Percentiles rank a stretch among this genome's conserved stretches.
Conservation (phyloP, 2,329 filamentous ascomycete species). For the Camillea tinctor region DNA sequence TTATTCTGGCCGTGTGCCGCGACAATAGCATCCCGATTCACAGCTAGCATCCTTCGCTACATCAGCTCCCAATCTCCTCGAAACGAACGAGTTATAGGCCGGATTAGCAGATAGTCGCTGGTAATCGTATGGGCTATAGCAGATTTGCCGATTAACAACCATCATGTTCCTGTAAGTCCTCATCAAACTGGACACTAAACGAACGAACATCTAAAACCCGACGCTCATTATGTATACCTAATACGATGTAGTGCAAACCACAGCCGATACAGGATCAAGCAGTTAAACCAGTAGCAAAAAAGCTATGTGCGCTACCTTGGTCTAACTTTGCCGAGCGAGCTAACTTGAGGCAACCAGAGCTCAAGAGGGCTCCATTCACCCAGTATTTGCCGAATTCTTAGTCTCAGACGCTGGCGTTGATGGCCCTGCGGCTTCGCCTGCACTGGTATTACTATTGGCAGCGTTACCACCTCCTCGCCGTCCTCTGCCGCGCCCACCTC, state of each 20-base stretch:
- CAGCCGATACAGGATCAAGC: background rate
- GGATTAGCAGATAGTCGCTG: background rate
- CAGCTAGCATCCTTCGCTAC: background rate
- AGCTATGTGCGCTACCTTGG: background rate
- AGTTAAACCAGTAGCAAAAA: background rate
- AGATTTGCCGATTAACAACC: background rate
- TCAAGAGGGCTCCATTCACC: slow-evolving; percentile 13
- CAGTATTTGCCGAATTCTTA: slow-evolving; percentile 8
- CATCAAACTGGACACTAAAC: background rate
- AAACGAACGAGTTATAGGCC: too few species aligned
- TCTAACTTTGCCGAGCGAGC: background rate
- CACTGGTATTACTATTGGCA: slow-evolving; percentile 2
- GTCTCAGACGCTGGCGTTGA: slow-evolving; percentile 11
- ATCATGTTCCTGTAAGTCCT: background rate
- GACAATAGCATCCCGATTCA: background rate
- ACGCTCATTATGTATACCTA: background rate
- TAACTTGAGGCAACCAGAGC: background rate
- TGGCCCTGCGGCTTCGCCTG: slow-evolving; percentile 8
- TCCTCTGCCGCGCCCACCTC: slow-evolving; percentile 31
- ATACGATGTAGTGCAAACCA: background rate
- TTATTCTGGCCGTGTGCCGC: too few species aligned
- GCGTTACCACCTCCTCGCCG: slow-evolving; percentile 26
- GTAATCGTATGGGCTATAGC: background rate
- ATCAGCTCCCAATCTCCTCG: too few species aligned
- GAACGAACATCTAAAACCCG: background rate